Percentiles rank a stretch among this genome's conserved stretches.
These are phyloP conservation scores for Aspergillus indologenus DNA, from an alignment of 495 filamentous ascomycete genomes.

Conservation along the genomic window DNA sequence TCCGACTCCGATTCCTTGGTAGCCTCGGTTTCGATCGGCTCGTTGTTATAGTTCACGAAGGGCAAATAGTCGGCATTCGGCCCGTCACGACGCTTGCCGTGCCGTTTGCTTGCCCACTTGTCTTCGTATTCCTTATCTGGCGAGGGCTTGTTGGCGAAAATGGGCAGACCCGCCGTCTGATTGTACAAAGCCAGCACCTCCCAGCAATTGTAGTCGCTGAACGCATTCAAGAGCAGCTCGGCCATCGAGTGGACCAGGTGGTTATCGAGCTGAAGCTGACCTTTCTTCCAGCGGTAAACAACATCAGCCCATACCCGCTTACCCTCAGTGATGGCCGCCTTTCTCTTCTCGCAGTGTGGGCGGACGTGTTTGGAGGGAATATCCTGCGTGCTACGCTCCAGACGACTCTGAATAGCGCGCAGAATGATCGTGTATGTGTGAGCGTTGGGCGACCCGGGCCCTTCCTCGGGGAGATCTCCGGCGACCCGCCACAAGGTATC, in stretches of 20 bases:
- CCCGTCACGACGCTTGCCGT: not conserved
- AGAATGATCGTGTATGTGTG: constrained; percentile 79
- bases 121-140: not conserved
- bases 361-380: constrained; percentile 31
- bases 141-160: constrained; percentile 27
- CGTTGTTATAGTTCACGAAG: constrained; percentile 30
- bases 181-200: constrained; percentile 69
- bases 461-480: constrained; percentile 58
- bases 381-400: constrained; percentile 26
- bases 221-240: constrained; percentile 59
- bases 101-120: not conserved
- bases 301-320: constrained; percentile 79
- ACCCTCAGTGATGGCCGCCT: constrained; percentile 51
- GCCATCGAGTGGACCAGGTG: constrained; percentile 74
- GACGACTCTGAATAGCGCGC: constrained; percentile 56
- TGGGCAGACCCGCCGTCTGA: constrained; percentile 72
- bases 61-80: constrained; percentile 27
- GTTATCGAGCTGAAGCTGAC: constrained; percentile 67
- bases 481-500: constrained; percentile 73
- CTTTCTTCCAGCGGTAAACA: constrained; percentile 64
- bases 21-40: constrained; percentile 8
- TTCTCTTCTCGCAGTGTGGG: constrained; percentile 30
- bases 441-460: constrained; percentile 58
- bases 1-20: constrained; percentile 8
- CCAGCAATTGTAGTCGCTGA: constrained; percentile 57